Evolutionary conservation across 306 rosid species (phyloP).

Genomic region (Amphicarpaea edgeworthii): DNA sequence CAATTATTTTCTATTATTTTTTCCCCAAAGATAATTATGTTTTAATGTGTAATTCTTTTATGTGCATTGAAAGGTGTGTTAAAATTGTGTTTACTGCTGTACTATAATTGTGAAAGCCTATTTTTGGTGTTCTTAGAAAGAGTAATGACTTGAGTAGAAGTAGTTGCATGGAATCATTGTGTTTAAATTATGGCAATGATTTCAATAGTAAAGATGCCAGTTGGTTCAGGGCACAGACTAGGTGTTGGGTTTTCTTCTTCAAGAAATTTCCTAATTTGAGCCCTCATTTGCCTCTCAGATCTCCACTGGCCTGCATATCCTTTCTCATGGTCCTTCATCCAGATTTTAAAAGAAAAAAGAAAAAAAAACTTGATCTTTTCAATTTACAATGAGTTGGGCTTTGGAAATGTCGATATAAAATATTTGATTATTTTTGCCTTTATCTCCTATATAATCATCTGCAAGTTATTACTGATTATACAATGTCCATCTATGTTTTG

Average conservation of each 20-base stretch:
- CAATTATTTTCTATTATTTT: conserved; percentile 18
- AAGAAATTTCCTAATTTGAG: background rate
- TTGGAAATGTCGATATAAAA: background rate
- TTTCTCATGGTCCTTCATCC: conserved; percentile 10
- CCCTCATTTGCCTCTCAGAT: background rate
- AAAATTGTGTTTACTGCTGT: conserved; percentile 3
- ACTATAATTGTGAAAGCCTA: background rate
- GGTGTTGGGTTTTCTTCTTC: background rate
- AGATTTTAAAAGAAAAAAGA: background rate
- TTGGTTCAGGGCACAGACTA: background rate
- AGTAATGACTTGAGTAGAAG: background rate
- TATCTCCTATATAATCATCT: background rate
- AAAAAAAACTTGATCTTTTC: background rate
- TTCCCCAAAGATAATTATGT: background rate
- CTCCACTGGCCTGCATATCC: background rate
- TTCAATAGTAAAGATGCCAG: background rate
- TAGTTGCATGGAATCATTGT: background rate
- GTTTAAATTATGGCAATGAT: background rate
- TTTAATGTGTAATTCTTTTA: conserved; percentile 1
- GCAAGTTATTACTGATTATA: conserved; percentile 25
- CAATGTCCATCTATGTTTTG: conserved; percentile 36
- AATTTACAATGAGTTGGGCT: conserved; percentile 15
- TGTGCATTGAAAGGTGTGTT: conserved; percentile 8
- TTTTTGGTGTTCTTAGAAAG: background rate
- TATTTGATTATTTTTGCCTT: background rate